Percentiles rank a stretch among this genome's conserved stretches.
Conservation (phyloP, 2,329 filamentous ascomycete species). For the Pseudonectria foliicola region DNA sequence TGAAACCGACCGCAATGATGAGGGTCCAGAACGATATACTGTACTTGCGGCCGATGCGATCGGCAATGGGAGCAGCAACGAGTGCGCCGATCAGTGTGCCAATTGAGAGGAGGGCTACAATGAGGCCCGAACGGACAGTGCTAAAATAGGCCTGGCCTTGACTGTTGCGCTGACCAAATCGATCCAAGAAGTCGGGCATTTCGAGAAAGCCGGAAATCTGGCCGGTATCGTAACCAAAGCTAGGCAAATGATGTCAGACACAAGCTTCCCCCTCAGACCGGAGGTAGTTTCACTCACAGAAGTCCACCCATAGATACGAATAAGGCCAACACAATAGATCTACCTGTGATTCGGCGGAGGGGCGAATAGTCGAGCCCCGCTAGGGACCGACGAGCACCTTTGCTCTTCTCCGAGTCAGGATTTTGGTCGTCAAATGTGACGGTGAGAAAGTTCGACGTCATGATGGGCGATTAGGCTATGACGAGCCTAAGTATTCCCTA, state of each 20-base stretch:
- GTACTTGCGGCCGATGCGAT: conserved; percentile 54
- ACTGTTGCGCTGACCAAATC: conserved; percentile 39
- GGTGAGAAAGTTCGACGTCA: conserved; percentile 17
- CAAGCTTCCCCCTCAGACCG: no score
- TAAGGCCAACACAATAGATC: conserved; percentile 30
- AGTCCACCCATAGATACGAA: conserved; percentile 40
- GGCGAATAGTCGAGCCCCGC: conserved; percentile 39
- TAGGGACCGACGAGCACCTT: conserved; percentile 25
- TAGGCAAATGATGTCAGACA: conserved; percentile 4
- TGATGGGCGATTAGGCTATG: conserved; percentile 8
- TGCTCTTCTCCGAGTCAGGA: conserved; percentile 30
- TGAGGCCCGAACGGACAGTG: conserved; percentile 49
- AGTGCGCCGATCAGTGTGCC: conserved; percentile 56
- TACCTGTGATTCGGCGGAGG: conserved; percentile 31
- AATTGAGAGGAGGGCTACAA: conserved; percentile 52
- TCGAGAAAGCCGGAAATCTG: conserved; percentile 51
- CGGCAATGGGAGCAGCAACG: conserved; percentile 54
- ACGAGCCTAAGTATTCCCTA: background rate
- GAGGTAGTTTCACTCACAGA: conserved; percentile 27
- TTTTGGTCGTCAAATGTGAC: conserved; percentile 38
- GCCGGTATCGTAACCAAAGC: conserved; percentile 43
- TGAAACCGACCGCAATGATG: conserved; percentile 56
- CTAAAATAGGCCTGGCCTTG: conserved; percentile 39
- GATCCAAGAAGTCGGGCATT: conserved; percentile 47
- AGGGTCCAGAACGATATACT: conserved; percentile 56